These are phyloP conservation scores for Crithidia thermophila DNA, from an alignment of 208 protist genomes.

Conservation along the genomic window DNA sequence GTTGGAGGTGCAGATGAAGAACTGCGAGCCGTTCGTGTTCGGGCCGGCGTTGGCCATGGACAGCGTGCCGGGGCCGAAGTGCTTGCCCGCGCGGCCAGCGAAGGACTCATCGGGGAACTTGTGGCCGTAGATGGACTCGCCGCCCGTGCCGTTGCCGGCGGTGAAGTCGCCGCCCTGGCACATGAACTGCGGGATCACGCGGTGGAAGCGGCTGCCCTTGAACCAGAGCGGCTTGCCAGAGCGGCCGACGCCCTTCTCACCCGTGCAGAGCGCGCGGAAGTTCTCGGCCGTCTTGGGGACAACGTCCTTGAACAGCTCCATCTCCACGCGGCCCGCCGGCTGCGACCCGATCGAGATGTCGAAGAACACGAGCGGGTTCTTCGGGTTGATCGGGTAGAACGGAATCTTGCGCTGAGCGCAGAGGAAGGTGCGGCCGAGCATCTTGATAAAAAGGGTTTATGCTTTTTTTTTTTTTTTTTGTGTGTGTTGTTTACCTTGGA, in stretches of 20 bases:
- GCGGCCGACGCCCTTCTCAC: constrained; percentile 87
- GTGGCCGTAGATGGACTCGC: constrained; percentile 93
- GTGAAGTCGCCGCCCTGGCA: constrained; percentile 97
- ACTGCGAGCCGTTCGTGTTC: constrained; percentile 95
- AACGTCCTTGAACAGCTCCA: constrained; percentile 91
- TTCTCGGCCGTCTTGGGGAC: constrained; percentile 97
- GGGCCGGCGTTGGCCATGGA: constrained; percentile 94
- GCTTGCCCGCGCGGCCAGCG: constrained; percentile 68
- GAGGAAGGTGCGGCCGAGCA: constrained; percentile 30
- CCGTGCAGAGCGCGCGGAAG: constrained; percentile 93
- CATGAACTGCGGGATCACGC: constrained; percentile 95
- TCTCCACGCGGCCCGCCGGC: constrained; percentile 86
- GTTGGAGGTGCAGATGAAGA: constrained; percentile 90
- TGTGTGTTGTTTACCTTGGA: neutral
- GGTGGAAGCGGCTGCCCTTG: constrained; percentile 96
- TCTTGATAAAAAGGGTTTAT: too few relatives aligned
- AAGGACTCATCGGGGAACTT: constrained; percentile 96
- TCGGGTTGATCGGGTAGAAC: constrained; percentile 79
- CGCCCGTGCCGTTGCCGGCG: constrained; percentile 90
- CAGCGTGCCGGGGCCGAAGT: constrained; percentile 75
- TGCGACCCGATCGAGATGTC: constrained; percentile 92
- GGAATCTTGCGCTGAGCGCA: constrained; percentile 79
- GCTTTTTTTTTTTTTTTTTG: constrained; percentile 15
- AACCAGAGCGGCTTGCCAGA: constrained; percentile 93
- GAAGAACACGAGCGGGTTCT: constrained; percentile 91